Evolutionary conservation across 2,329 filamentous ascomycete species (phyloP), one percentile per base, ranked within the genome.

Genomic region (Cladosporium sp.): DNA sequence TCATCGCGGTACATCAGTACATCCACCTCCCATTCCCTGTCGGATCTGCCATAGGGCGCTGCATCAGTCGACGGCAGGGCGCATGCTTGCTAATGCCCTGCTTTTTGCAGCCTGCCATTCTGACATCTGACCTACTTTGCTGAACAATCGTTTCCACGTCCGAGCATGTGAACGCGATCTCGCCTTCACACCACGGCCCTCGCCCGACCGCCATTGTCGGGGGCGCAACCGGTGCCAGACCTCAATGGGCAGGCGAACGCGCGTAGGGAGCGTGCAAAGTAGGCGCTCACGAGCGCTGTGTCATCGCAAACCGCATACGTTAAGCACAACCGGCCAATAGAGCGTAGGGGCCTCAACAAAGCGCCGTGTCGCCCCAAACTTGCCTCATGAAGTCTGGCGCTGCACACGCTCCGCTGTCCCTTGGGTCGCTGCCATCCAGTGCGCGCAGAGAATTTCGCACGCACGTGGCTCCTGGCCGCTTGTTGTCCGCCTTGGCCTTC

Each of bases 331-430:
- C 61, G 61, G 61, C 49, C 40, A 55, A 33, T 37, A 40, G 18
- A 14, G n/a, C 35, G 21, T 56, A 52, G 44, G 61, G 61, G 55
- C 44, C 61, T 56, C 61, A 63, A 55, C 50, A 63, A 63, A 37
- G 46, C 61, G 61, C 61, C 61, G 55, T 40, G 12, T 49, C 29
- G 31, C 60, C 60, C 44, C 49, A 21, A 21, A 18, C 35, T 55
- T 63, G 59, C 61, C 61, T 53, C 23, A 46, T 63, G 18, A 55
- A 63, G 61, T 63, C 61, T 63, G 61, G 61, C 61, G 61, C 61
- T 63, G 37, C 61, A 21, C 50, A 55, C 16, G 31, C 28, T 29
- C 52, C 52, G 40, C n/a, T 7, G 40, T 46, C 40, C 40, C n/a
- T 46, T 46, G n/a, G 40, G 14, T 55, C 28, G 7, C 14, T 29